These are phyloP conservation scores for Lithohypha guttulata DNA, from an alignment of 2,329 filamentous ascomycete genomes.

Conservation along the genomic window DNA sequence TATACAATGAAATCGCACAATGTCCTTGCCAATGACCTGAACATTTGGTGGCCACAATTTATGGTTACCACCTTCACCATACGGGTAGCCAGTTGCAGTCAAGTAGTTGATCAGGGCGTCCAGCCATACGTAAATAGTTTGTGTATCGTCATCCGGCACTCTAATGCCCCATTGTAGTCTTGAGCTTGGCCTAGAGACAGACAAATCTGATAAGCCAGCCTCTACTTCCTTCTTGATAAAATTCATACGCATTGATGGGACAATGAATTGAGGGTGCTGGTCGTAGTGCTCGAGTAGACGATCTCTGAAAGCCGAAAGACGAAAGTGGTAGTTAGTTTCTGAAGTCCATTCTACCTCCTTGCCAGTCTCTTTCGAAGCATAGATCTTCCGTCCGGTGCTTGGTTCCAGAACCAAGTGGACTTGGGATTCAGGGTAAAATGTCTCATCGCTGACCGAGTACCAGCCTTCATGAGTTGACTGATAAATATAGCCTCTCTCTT, in stretches of 20 bases:
- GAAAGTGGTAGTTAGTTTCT: conserved; percentile 91
- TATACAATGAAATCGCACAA: conserved; percentile 84
- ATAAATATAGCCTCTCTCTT: conserved; percentile 69
- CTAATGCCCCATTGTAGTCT: conserved; percentile 79
- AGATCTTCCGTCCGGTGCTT: conserved; percentile 68
- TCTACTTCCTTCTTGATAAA: conserved; percentile 68
- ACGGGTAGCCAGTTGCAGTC: conserved; percentile 78
- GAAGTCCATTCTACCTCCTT: conserved; percentile 92
- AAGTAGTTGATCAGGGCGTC: conserved; percentile 93
- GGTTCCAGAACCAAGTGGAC: conserved; percentile 67
- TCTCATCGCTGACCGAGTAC: conserved; percentile 96
- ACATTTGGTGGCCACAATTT: conserved; percentile 82
- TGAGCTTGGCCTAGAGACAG: conserved; percentile 69
- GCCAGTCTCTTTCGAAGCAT: conserved; percentile 73
- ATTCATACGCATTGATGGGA: conserved; percentile 61
- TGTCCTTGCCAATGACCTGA: conserved; percentile 93
- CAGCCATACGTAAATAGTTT: conserved; percentile 97
- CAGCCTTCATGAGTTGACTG: conserved; percentile 80
- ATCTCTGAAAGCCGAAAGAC: conserved; percentile 72
- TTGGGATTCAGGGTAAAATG: conserved; percentile 73
- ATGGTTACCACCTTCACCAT: conserved; percentile 50
- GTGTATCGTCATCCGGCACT: conserved; percentile 70
- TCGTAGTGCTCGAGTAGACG: conserved; percentile 67
- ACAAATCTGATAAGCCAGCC: conserved; percentile 72
- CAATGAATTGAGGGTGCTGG: conserved; percentile 66